Conservation (phyloP, 2,329 filamentous ascomycete species). For the Ustulina deusta region DNA sequence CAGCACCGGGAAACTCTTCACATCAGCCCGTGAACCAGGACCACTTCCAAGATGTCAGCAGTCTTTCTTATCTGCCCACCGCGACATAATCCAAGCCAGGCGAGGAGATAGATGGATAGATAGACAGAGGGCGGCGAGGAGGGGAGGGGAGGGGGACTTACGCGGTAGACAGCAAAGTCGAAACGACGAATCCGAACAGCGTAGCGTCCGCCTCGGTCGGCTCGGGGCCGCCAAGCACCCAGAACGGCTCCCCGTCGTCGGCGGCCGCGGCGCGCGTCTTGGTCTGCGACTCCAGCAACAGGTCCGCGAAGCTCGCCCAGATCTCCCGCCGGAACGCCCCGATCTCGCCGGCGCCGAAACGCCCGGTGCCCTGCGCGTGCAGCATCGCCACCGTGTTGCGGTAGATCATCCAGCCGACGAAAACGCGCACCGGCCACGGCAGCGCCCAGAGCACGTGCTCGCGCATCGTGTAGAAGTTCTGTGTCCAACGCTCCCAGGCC, state of each 20-base stretch:
- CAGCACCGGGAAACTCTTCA: conserved; percentile 61
- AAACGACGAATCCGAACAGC: conserved; percentile 69
- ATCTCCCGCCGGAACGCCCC: conserved; percentile 59
- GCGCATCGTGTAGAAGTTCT: conserved; percentile 71
- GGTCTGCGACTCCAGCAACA: conserved; percentile 54
- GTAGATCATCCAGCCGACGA: conserved; percentile 65
- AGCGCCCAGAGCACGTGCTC: conserved; percentile 61
- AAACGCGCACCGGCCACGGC: conserved; percentile 63
- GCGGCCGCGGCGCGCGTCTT: conserved; percentile 24
- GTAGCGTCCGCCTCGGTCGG: conserved; percentile 69
- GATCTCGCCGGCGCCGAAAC: conserved; percentile 64
- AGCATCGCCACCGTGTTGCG: conserved; percentile 58
- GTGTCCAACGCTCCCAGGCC: conserved; percentile 66
- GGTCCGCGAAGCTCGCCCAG: conserved; percentile 63
- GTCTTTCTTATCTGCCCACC: conserved; percentile 21
- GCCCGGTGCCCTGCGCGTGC: conserved; percentile 67
- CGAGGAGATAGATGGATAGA: not conserved
- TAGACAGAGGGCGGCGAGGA: not conserved
- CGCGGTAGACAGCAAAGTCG: conserved; percentile 65
- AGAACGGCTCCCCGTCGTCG: conserved; percentile 61
- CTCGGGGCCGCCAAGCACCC: conserved; percentile 64
- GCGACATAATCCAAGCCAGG: not conserved
- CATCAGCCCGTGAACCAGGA: conserved; percentile 59
- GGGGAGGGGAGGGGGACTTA: conserved; percentile 56
- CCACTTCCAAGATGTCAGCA: conserved; percentile 51